phyloP scores from a whole-genome alignment of 345 rosid species.

The Syzygium grande region DNA sequence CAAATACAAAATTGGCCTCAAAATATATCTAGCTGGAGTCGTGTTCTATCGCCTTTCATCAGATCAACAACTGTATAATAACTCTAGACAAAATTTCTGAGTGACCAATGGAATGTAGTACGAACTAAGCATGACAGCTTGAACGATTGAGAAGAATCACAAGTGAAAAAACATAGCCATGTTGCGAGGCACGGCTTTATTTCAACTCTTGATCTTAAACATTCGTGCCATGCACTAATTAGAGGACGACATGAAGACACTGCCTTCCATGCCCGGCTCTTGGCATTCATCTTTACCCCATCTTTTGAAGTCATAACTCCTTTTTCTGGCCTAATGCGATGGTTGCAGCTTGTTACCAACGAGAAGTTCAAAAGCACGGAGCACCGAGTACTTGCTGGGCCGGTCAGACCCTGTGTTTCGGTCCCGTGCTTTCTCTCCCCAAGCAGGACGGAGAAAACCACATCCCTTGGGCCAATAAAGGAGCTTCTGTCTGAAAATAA shows the following conservation, averaged over 20 bases:
- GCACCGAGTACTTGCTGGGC: not conserved
- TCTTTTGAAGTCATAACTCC: not conserved
- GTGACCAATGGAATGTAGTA: not conserved
- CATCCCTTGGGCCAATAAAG: not conserved
- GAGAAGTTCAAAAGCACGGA: not conserved
- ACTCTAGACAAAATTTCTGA: not conserved
- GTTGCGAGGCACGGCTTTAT: not conserved
- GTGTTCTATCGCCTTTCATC: not conserved
- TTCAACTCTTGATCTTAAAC: not conserved
- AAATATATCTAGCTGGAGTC: not conserved
- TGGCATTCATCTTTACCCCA: not conserved
- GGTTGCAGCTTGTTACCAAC: not conserved
- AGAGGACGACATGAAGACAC: not conserved
- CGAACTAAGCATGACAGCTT: not conserved
- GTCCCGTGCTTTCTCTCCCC: not conserved
- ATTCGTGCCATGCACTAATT: not conserved
- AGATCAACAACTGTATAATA: not conserved
- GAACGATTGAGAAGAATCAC: not conserved
- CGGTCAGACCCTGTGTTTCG: not conserved
- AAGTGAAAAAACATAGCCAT: not conserved
- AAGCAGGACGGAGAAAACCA: not conserved
- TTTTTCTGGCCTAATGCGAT: not conserved
- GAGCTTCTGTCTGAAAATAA: conserved; percentile 22
- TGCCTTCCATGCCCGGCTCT: not conserved
- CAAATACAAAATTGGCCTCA: not conserved